Evolutionary conservation across 2,329 filamentous ascomycete species (phyloP).

Genomic region (Samsoniella hepiali): DNA sequence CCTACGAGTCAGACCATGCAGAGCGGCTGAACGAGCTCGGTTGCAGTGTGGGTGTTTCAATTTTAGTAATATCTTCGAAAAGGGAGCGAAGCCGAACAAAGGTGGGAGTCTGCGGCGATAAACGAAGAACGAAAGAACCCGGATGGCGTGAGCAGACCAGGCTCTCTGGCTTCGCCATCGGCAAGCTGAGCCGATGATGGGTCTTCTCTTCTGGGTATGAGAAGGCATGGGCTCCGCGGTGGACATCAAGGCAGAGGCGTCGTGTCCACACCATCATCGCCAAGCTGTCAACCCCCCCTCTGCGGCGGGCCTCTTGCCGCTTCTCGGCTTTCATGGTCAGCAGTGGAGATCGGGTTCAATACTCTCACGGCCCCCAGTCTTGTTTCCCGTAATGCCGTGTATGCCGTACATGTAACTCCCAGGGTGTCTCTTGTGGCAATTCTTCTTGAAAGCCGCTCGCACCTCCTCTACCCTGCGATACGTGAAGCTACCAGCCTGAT

Average conservation of each 20-base stretch:
- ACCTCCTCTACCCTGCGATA: too few species aligned
- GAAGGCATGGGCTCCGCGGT: not conserved
- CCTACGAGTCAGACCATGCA: slow-evolving; percentile 1
- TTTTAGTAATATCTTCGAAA: slow-evolving; percentile 7
- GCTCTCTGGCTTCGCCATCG: not conserved
- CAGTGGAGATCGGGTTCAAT: not conserved
- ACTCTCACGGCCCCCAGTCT: not conserved
- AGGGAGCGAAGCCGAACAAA: not conserved
- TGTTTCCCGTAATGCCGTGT: too few species aligned
- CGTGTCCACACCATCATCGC: not conserved
- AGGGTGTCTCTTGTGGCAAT: not conserved
- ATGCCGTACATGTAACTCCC: not conserved
- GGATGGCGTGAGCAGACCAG: not conserved
- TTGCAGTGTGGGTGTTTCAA: not conserved
- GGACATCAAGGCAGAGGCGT: not conserved
- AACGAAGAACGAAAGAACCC: not conserved
- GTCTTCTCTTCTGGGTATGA: not conserved
- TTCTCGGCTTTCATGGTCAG: not conserved
- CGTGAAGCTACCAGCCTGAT: not conserved
- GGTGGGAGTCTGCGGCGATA: too few species aligned
- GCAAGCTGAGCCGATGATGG: not conserved
- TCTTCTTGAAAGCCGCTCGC: not conserved
- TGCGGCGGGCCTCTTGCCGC: not conserved
- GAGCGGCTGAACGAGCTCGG: not conserved
- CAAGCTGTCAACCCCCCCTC: not conserved